phyloP scores from a whole-genome alignment of 2,329 filamentous ascomycete genomes.

The Xylaria sp. region DNA sequence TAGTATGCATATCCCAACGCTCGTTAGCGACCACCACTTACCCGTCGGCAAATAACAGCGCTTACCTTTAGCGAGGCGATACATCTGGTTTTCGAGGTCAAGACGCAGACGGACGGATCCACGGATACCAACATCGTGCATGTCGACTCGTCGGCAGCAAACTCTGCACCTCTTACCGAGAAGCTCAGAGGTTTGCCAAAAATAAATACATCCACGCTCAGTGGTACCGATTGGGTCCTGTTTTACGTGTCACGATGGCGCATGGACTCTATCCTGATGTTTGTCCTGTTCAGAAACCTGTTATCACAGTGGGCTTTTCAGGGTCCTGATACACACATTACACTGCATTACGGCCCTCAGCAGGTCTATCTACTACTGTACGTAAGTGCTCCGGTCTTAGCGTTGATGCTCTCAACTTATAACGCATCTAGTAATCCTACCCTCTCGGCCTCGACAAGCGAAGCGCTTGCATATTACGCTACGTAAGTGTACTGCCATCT shows the following conservation, averaged over 20 bases:
- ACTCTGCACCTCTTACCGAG: neutral
- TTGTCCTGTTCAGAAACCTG: slow-evolving; percentile 13
- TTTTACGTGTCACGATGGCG: slow-evolving; percentile 11
- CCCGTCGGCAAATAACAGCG: slow-evolving; percentile 35
- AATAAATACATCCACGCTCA: neutral
- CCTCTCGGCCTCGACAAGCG: slow-evolving; percentile 3
- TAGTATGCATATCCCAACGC: slow-evolving; percentile 37
- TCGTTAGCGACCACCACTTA: slow-evolving; percentile 35
- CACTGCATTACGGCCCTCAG: neutral
- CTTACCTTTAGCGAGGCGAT: slow-evolving; percentile 24
- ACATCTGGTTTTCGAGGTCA: slow-evolving; percentile 14
- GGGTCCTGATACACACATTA: slow-evolving; percentile 14
- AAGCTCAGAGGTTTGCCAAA: neutral
- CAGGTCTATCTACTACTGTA: neutral
- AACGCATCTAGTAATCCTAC: neutral
- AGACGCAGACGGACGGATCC: slow-evolving; percentile 6
- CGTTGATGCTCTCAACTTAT: slow-evolving; percentile 1
- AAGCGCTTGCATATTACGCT: slow-evolving; percentile 7
- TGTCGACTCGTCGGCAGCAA: slow-evolving; percentile 7
- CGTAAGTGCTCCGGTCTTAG: neutral
- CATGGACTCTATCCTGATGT: neutral
- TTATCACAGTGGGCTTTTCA: slow-evolving; percentile 24
- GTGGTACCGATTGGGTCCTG: neutral
- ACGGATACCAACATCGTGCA: slow-evolving; percentile 17
- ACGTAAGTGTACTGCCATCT: neutral